Percentiles rank a stretch among this genome's conserved stretches.
These are phyloP conservation scores for Pulveroboletus sp. DNA, from an alignment of 768 basidiomycete genomes.

Conservation along the genomic window DNA sequence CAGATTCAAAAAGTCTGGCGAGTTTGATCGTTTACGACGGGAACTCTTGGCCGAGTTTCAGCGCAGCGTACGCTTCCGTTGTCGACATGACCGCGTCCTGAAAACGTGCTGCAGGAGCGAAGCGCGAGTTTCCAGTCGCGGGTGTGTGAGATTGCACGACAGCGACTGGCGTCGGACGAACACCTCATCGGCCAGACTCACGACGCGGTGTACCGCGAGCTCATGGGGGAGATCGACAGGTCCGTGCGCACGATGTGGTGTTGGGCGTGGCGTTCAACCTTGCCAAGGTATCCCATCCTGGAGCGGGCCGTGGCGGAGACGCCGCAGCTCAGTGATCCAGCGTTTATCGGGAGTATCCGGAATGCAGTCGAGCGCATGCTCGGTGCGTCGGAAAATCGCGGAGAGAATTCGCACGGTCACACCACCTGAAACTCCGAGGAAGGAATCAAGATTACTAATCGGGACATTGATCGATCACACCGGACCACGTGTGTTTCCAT, in stretches of 20 bases:
- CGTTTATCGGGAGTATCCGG: slow-evolving; percentile 44
- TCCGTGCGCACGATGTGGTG: slow-evolving; percentile 16
- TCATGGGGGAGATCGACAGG: slow-evolving; percentile 75
- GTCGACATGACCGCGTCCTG: too few relatives aligned
- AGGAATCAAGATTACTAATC: too few relatives aligned
- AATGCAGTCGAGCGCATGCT: slow-evolving; percentile 45
- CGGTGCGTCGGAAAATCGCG: slow-evolving; percentile 28
- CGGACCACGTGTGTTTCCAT: not conserved
- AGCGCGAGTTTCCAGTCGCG: slow-evolving; percentile 52
- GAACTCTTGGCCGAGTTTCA: slow-evolving; percentile 64
- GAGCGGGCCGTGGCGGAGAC: slow-evolving; percentile 58
- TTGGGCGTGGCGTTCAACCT: not conserved
- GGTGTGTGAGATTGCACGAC: slow-evolving; percentile 59
- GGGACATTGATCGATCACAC: not conserved
- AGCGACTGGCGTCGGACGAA: slow-evolving; percentile 52
- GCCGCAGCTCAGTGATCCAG: slow-evolving; percentile 45
- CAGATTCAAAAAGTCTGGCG: slow-evolving; percentile 79
- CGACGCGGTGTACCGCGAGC: slow-evolving; percentile 54
- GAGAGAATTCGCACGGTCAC: not conserved
- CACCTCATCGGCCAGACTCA: slow-evolving; percentile 51
- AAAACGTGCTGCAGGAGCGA: slow-evolving; percentile 17
- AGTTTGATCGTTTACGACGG: slow-evolving; percentile 69
- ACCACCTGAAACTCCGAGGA: not conserved
- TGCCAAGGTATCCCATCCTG: slow-evolving; percentile 57
- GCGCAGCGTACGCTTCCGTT: slow-evolving; percentile 42